Percentiles rank a stretch among this genome's conserved stretches.
Evolutionary conservation across 176 grass and related monocot species (phyloP).

Genomic region (Rhynchospora breviuscula): DNA sequence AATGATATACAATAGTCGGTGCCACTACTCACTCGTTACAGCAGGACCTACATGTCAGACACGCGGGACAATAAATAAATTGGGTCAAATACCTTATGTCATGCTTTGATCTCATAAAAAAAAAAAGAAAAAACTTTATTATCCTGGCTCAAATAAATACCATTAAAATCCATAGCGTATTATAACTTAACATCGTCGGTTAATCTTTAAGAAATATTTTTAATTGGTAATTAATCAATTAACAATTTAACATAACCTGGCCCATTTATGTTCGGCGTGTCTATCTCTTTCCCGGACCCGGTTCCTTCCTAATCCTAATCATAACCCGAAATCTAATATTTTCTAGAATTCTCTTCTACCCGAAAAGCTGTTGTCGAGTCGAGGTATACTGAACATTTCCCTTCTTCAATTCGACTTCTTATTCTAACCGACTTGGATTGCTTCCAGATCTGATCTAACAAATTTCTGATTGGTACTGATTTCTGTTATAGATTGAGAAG

Average conservation of each 20-base stretch:
- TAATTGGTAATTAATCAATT: background rate
- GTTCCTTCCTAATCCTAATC: background rate
- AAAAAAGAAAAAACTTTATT: too few relatives aligned
- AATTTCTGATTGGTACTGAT: background rate
- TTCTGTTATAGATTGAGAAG: constrained; percentile 3
- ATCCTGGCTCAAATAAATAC: too few relatives aligned
- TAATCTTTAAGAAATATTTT: too few relatives aligned
- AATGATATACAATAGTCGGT: background rate
- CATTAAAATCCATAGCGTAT: too few relatives aligned
- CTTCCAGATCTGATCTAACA: constrained; percentile 9
- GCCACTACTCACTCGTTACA: too few relatives aligned
- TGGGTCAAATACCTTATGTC: too few relatives aligned
- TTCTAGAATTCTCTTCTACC: background rate
- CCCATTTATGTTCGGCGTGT: background rate
- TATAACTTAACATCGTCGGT: too few relatives aligned
- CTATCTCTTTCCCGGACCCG: background rate
- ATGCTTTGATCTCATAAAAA: too few relatives aligned
- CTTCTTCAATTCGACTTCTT: background rate
- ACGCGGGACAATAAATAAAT: too few relatives aligned
- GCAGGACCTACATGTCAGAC: background rate
- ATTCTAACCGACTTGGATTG: background rate
- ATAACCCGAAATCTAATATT: background rate
- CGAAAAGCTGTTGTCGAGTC: background rate
- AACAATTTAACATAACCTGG: background rate
- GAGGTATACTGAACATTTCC: background rate